Evolutionary conservation across 1,284 basidiomycete species (phyloP), one percentile per base, ranked within the genome.

Genomic region (Sutorius eximius): DNA sequence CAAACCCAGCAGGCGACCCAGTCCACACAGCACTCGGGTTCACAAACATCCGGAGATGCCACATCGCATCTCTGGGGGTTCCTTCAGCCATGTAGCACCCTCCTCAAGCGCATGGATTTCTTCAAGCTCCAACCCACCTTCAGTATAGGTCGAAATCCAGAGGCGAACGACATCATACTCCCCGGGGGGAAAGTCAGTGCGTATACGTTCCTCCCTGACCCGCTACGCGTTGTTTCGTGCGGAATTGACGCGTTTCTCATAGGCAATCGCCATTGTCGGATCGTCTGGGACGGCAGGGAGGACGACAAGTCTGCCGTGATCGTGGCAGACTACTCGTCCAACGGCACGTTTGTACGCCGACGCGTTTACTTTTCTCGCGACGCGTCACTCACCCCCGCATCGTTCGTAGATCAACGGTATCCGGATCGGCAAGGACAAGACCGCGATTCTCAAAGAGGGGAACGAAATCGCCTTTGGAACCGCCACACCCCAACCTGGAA

Each of bases 391-490:
- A 58, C 45, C 13, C 16, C 51, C 27, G 13, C 22, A 49, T 43
- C 34, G 33, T 22, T 45, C 9, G 29, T 18, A 93, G 90, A 85
- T 94, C 66, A 91, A 91, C 61, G 85, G 85, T 12, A 71, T 74
- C 47, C 83, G 77, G 66, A 78, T 94, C 57, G 83, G 81, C 49
- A 85, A 75, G 61, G 77, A 76, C 59, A 75, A 78, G 36, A 77
- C 77, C 34, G 75, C 79, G 32, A 75, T 92, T 48, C 73, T 95
- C 48, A 78, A 77, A 24, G 87, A 94, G 59, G 91, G 93, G 5
- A 89, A 88, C 63, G 92, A 94, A 69, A 79, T 95, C 53, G 85
- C 87, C 7, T 87, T 95, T 62, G 93, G 91, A 7, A 81, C 84
- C 2, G 71, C 73, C 10, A 55, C 71, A 7, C 73, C 78, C 10